Percentiles rank a stretch among this genome's conserved stretches.
Conservation (phyloP, 441 rosid genomes). For the Manihot esculenta region DNA sequence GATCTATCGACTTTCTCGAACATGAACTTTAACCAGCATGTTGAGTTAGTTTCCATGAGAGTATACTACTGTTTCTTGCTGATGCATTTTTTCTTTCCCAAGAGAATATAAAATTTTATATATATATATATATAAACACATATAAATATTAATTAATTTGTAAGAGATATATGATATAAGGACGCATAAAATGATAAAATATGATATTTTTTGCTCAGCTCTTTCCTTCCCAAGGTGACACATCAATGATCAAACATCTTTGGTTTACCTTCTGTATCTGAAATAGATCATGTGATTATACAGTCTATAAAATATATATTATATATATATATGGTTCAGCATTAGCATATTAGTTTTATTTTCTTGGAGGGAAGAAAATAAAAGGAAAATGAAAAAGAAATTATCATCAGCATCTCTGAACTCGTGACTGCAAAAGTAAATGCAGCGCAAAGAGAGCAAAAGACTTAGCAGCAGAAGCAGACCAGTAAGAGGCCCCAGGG, state of each 20-base stretch:
- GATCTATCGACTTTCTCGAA: conserved; percentile 48
- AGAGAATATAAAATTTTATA: conserved; percentile 15
- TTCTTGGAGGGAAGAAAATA: no score
- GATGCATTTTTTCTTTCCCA: conserved; percentile 45
- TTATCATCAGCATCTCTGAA: conserved; percentile 23
- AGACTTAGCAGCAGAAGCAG: conserved; percentile 28
- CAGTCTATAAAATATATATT: conserved; percentile 2
- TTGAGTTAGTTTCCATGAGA: conserved; percentile 29
- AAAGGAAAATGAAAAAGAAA: conserved; percentile 4
- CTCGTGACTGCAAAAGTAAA: conserved; percentile 38
- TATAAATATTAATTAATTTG: background rate
- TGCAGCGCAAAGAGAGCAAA: conserved; percentile 30
- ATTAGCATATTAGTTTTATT: no score
- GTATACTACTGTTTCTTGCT: conserved; percentile 30
- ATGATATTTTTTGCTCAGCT: conserved; percentile 21
- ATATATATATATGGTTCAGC: no score
- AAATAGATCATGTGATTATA: conserved; percentile 21
- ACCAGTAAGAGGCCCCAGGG: background rate
- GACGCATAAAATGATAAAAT: background rate
- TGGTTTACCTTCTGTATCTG: conserved; percentile 18
- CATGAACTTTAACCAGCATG: conserved; percentile 26
- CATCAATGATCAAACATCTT: conserved; percentile 31
- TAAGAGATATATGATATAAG: background rate
- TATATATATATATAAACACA: background rate
- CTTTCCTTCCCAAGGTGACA: conserved; percentile 40